Evolutionary conservation across 805 yeast species (phyloP).

Genomic region (Wickerhamomyces tratensis): DNA sequence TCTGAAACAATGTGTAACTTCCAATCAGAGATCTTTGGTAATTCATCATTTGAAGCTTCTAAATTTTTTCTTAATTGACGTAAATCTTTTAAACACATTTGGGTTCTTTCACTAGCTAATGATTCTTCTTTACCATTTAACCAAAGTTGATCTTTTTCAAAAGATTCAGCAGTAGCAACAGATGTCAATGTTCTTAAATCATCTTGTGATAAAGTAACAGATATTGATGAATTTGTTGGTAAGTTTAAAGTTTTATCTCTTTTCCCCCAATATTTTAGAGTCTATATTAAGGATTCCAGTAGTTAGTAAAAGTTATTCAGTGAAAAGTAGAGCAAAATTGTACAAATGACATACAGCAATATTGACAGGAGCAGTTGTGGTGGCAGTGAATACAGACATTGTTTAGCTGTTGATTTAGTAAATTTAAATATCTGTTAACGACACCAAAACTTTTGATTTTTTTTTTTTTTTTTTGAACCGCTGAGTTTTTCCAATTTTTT

Average conservation of each 20-base stretch:
- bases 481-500: too few relatives aligned
- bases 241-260: slow-evolving; percentile 80
- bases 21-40: slow-evolving; percentile 57
- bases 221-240: slow-evolving; percentile 94
- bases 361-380: slow-evolving; percentile 94
- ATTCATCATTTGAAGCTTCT: slow-evolving; percentile 40
- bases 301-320: too few relatives aligned
- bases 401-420: not conserved
- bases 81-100: slow-evolving; percentile 69
- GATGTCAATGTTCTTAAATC: slow-evolving; percentile 90
- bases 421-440: too few relatives aligned
- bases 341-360: slow-evolving; percentile 62
- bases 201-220: slow-evolving; percentile 86
- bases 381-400: slow-evolving; percentile 57
- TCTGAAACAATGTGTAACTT: slow-evolving; percentile 78
- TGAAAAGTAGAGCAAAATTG: not conserved
- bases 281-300: slow-evolving; percentile 25
- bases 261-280: slow-evolving; percentile 98
- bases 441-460: too few relatives aligned
- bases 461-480: too few relatives aligned
- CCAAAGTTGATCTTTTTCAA: slow-evolving; percentile 61
- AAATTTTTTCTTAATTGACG: slow-evolving; percentile 53
- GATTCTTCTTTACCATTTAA: slow-evolving; percentile 81
- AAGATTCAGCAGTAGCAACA: slow-evolving; percentile 56
- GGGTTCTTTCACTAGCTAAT: slow-evolving; percentile 49